A percentile compares a stretch with the other conserved stretches of the same genome.
Conservation (phyloP, 2,329 filamentous ascomycete genomes). For the Penicillium polonicum region DNA sequence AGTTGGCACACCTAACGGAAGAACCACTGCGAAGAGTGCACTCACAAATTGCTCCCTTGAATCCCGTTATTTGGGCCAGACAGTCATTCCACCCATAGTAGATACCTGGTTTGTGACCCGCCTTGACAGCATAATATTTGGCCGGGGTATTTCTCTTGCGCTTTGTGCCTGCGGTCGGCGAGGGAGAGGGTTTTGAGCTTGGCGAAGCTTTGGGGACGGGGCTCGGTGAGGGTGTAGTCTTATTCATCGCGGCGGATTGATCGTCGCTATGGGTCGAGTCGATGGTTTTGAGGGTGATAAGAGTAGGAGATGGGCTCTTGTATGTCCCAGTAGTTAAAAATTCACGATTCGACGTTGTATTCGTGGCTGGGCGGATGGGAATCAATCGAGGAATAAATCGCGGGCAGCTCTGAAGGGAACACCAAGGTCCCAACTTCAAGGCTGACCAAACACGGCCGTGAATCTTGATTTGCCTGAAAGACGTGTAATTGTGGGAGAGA, state of each 20-base stretch:
- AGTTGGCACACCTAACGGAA: not conserved
- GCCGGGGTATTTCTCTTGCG: conserved; percentile 53
- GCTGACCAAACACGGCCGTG: conserved; percentile 20
- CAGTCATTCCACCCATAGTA: conserved; percentile 65
- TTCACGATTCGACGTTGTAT: conserved; percentile 9
- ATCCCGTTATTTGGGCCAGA: conserved; percentile 60
- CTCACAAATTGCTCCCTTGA: conserved; percentile 68
- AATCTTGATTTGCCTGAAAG: conserved; percentile 8
- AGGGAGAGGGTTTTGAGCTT: conserved; percentile 25
- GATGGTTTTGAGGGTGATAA: not conserved
- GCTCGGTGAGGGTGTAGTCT: conserved; percentile 38
- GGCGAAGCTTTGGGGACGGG: conserved; percentile 32
- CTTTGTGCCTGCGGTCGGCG: conserved; percentile 51
- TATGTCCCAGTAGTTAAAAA: not conserved
- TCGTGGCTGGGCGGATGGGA: conserved; percentile 14
- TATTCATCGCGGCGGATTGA: conserved; percentile 27
- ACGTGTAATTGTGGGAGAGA: not conserved
- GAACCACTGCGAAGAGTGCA: conserved; percentile 22
- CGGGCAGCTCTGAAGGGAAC: conserved; percentile 28
- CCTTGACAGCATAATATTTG: conserved; percentile 65
- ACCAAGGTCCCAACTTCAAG: conserved; percentile 29
- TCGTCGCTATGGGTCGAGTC: conserved; percentile 2
- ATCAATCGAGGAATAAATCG: conserved; percentile 22
- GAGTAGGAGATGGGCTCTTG: not conserved
- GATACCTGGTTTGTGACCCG: conserved; percentile 60